Evolutionary conservation across 257 asterid genomes (phyloP), one percentile per base, ranked within the genome.

Genomic region (Paulownia fortunei): DNA sequence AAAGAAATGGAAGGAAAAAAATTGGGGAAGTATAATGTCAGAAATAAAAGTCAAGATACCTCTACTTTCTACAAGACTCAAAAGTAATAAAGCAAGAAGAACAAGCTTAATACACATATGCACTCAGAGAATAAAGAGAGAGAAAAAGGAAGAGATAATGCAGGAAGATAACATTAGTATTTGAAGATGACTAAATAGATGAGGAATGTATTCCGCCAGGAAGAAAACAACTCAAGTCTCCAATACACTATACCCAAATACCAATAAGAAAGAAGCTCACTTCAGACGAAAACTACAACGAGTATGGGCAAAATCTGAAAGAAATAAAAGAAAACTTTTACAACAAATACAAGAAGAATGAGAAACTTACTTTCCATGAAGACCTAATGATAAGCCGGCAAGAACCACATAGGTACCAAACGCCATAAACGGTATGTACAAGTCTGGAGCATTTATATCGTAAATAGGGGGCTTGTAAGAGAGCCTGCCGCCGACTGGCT

Each of bases 401-500:
- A 87, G 89, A 80, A 87, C 84, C 74, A 87, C 82, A 79, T 87
- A 87, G 36, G 91, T 87, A 27, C 86, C 91, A 34, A 87, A 87
- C 52, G 91, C 89, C 89, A 87, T 83, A 59, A 87, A 85, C 2
- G 91, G 91, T 55, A 87, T 87, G 86, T 85, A 87, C 80, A 87
- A 68, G 60, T 87, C 91, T 8, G 91, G 91, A 64, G 91, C 91
- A 81, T 87, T 85, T 79, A 87, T 87, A 70, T 87, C 91, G 10
- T 84, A 82, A 56, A 87, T 78, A 27, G 91, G 91, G 36, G 89
- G 91, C 59, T 87, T 87, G 81, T 87, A 87, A 52, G 91, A 85
- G 27, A 85, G 89, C 82, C 89, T 82, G 10, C 91, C 91, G 16
- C 91, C 88, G 36, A 87, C 91, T 47, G 91, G 91, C 77, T 87